Evolutionary conservation across 208 protist genomes (phyloP).

Genomic region (Crithidia fasciculata): DNA sequence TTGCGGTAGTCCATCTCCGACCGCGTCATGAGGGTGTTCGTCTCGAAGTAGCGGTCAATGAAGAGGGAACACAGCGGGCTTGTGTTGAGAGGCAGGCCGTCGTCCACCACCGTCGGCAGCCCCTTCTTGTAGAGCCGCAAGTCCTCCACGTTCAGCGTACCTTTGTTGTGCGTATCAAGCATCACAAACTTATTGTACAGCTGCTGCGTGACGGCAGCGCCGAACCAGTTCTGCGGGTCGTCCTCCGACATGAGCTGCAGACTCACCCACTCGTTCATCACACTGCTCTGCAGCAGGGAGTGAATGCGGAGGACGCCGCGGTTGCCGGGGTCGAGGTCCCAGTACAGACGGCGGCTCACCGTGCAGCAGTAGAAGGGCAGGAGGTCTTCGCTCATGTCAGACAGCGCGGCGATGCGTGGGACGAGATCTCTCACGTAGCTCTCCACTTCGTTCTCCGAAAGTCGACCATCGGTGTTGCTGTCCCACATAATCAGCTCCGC

Average conservation of each 20-base stretch:
- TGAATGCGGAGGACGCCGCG: constrained; percentile 82
- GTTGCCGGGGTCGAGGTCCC: constrained; percentile 82
- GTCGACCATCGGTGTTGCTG: constrained; percentile 80
- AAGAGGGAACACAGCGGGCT: constrained; percentile 87
- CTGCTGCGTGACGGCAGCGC: constrained; percentile 69
- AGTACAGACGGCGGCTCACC: constrained; percentile 90
- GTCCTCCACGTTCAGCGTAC: constrained; percentile 83
- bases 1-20: constrained; percentile 93
- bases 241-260: constrained; percentile 85
- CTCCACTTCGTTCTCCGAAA: constrained; percentile 91
- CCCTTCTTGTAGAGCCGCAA: constrained; percentile 88
- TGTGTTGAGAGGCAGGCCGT: constrained; percentile 72
- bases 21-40: constrained; percentile 83
- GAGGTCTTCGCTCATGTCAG: constrained; percentile 56
- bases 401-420: constrained; percentile 73
- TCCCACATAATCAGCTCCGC: constrained; percentile 88
- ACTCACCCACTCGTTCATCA: constrained; percentile 91
- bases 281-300: constrained; percentile 70
- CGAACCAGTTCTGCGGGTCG: constrained; percentile 85
- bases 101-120: constrained; percentile 82
- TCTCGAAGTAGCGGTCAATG: constrained; percentile 92
- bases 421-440: constrained; percentile 84
- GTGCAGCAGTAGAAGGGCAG: constrained; percentile 92
- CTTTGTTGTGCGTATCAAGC: constrained; percentile 82
- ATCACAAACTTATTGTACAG: constrained; percentile 89